phyloP scores from a whole-genome alignment of 768 basidiomycete species.

The Tulasnella sp. region DNA sequence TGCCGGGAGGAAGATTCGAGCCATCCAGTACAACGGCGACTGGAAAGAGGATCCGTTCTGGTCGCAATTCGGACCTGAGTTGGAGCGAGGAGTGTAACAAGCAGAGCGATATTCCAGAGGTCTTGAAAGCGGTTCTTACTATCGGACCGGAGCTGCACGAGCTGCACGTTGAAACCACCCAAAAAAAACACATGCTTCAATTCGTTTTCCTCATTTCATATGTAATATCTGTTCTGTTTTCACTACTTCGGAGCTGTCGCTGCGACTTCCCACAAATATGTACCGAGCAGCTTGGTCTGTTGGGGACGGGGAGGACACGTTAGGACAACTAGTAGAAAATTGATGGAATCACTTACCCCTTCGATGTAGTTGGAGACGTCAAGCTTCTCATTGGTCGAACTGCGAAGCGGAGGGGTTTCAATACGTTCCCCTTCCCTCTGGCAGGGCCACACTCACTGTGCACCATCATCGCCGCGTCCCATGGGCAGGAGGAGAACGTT shows the following conservation, averaged over 20 bases:
- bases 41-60: constrained; percentile 27
- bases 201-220: neutral
- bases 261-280: constrained; percentile 78
- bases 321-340: neutral
- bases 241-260: constrained; percentile 32
- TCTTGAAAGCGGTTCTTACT: constrained; percentile 4
- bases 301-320: neutral
- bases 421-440: neutral
- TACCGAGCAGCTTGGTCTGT: constrained; percentile 74
- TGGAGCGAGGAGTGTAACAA: neutral
- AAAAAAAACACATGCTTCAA: neutral
- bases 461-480: constrained; percentile 93
- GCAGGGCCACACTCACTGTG: constrained; percentile 62
- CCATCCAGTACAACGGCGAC: constrained; percentile 33
- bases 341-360: constrained; percentile 57
- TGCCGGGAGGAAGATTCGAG: constrained; percentile 37
- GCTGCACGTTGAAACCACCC: constrained; percentile 1
- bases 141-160: neutral
- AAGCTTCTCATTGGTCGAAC: constrained; percentile 94
- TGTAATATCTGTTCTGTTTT: neutral
- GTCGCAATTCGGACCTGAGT: constrained; percentile 9
- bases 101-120: neutral
- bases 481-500: constrained; percentile 91
- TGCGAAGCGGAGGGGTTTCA: constrained; percentile 40
- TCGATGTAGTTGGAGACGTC: constrained; percentile 88